Conservation (phyloP, 306 rosid genomes). For the Cucumis sativus region DNA sequence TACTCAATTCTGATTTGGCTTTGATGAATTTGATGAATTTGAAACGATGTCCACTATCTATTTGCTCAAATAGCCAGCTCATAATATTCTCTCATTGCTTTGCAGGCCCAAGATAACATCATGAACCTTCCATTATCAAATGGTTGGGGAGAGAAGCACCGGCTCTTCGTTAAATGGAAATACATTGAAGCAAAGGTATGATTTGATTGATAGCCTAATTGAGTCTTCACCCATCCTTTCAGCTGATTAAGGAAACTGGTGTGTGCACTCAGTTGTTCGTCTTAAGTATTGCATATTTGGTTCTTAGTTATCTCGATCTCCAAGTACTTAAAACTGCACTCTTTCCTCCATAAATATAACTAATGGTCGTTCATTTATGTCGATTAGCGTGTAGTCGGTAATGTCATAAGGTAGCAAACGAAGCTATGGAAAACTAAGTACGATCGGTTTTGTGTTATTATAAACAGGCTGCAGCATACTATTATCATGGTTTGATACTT, state of each 20-base stretch:
- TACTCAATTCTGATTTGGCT: background rate
- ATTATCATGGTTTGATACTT: conserved; percentile 93
- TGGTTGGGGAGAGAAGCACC: conserved; percentile 98
- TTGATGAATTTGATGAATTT: background rate
- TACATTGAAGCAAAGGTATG: conserved; percentile 79
- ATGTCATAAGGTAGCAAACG: background rate
- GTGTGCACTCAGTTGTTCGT: background rate
- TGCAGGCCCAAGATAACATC: conserved; percentile 94
- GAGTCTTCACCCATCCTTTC: background rate
- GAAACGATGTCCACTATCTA: background rate
- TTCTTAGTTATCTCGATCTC: background rate
- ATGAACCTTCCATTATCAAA: conserved; percentile 81
- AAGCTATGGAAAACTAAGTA: background rate
- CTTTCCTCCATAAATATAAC: background rate
- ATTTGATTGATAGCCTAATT: background rate
- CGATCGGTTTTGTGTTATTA: conserved; percentile 13
- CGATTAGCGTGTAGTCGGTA: background rate
- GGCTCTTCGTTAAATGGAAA: conserved; percentile 75
- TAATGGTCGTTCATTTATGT: background rate
- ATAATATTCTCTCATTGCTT: background rate
- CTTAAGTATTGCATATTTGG: background rate
- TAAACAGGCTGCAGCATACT: conserved; percentile 90
- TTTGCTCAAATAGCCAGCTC: background rate
- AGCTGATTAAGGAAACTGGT: background rate
- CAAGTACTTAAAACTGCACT: background rate